Conservation (phyloP, 2,329 filamentous ascomycete species). For the Aspergillus aculeatus region DNA sequence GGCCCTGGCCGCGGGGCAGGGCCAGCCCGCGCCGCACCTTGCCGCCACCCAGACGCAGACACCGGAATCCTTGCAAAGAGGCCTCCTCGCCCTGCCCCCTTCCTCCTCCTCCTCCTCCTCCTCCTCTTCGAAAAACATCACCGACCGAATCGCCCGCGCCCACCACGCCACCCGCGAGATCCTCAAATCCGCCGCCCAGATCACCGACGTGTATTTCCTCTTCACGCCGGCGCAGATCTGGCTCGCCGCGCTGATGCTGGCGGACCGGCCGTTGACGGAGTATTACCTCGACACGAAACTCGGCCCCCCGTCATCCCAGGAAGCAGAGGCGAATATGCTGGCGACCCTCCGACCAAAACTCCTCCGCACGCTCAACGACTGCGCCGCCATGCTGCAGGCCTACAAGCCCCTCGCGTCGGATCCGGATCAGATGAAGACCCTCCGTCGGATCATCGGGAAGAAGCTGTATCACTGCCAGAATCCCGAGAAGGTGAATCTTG, state of each 20-base stretch:
- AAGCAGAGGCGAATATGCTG: slow-evolving; percentile 22
- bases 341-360: slow-evolving; percentile 40
- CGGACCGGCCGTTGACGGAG: slow-evolving; percentile 56
- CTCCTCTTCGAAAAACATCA: slow-evolving; percentile 29
- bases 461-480: slow-evolving; percentile 52
- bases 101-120: slow-evolving; percentile 18
- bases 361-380: slow-evolving; percentile 37
- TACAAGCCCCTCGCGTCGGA: slow-evolving; percentile 41
- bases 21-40: slow-evolving; percentile 33
- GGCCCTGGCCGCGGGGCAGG: slow-evolving; percentile 63
- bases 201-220: slow-evolving; percentile 96
- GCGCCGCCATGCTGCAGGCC: slow-evolving; percentile 39
- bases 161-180: slow-evolving; percentile 72
- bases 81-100: slow-evolving; percentile 32
- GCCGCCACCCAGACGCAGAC: slow-evolving; percentile 22
- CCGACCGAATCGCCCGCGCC: slow-evolving; percentile 57
- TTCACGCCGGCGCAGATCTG: slow-evolving; percentile 94
- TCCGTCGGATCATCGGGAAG: slow-evolving; percentile 50
- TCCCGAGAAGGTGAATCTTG: slow-evolving; percentile 47
- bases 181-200: slow-evolving; percentile 74
- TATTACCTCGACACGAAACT: slow-evolving; percentile 48
- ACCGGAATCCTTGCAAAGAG: slow-evolving; percentile 30
- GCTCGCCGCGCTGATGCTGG: slow-evolving; percentile 74
- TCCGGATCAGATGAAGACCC: slow-evolving; percentile 41
- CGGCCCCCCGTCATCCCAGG: slow-evolving; percentile 18